Evolutionary conservation across 179 eudicot species (phyloP).

Genomic region (Spergularia azorica): DNA sequence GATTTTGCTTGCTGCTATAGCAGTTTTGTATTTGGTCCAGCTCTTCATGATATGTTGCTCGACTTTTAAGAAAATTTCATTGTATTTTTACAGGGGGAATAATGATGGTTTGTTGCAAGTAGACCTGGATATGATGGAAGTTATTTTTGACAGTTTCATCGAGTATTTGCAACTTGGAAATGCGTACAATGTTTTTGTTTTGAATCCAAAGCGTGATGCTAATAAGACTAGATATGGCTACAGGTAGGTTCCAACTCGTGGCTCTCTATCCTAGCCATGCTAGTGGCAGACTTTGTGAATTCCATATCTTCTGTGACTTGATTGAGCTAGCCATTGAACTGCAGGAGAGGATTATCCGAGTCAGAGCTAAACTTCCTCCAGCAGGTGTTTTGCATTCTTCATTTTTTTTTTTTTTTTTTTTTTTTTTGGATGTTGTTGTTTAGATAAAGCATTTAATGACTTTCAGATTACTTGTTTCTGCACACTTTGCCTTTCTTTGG

Average conservation of each 20-base stretch:
- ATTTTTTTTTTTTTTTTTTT: not conserved
- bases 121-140: conserved; percentile 87
- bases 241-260: conserved; percentile 46
- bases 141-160: conserved; percentile 74
- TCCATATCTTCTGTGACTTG: not conserved
- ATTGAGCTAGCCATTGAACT: conserved; percentile 26
- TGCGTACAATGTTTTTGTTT: conserved; percentile 79
- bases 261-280: not conserved
- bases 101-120: conserved; percentile 79
- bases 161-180: conserved; percentile 82
- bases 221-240: conserved; percentile 77
- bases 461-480: conserved; percentile 2
- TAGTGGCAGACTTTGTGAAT: not conserved
- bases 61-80: not conserved
- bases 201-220: conserved; percentile 74
- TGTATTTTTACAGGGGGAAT: conserved; percentile 46
- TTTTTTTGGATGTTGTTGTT: not conserved
- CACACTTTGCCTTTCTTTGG: not conserved
- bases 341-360: conserved; percentile 95
- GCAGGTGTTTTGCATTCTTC: conserved; percentile 47
- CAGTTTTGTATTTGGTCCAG: not conserved
- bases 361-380: conserved; percentile 73
- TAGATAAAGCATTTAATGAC: not conserved
- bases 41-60: conserved; percentile 1
- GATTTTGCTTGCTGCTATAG: not conserved